phyloP scores from a whole-genome alignment of 2,329 filamentous ascomycete species.

The Dendrostoma leiphaemia region DNA sequence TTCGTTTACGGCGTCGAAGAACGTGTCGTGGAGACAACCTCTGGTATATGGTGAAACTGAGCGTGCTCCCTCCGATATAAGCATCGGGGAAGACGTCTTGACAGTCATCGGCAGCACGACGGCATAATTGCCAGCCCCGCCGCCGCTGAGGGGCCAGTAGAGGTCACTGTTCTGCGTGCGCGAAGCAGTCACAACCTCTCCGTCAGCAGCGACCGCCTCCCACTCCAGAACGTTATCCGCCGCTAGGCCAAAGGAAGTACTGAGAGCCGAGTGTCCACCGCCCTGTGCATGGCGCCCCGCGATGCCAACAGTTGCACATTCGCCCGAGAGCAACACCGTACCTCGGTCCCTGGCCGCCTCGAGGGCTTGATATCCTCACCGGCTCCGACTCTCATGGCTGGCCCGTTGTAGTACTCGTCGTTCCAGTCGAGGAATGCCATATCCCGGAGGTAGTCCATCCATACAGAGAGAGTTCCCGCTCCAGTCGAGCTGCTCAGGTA shows the following conservation, averaged over 20 bases:
- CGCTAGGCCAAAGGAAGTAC: constrained; percentile 46
- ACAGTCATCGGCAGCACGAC: constrained; percentile 29
- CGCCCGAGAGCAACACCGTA: constrained; percentile 27
- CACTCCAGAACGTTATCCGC: constrained; percentile 47
- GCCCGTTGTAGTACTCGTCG: constrained; percentile 34
- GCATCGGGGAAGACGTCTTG: constrained; percentile 21
- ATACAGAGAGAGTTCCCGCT: constrained; percentile 39
- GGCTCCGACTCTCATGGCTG: constrained; percentile 54
- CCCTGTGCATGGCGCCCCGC: constrained; percentile 45
- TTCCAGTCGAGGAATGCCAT: background rate
- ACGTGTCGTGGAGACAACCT: constrained; percentile 20
- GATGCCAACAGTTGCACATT: constrained; percentile 43
- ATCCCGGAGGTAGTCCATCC: constrained; percentile 29
- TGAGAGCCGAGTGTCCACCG: constrained; percentile 53
- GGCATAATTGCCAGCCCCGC: constrained; percentile 36
- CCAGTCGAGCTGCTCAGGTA: constrained; percentile 45
- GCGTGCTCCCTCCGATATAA: constrained; percentile 20
- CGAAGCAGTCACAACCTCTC: constrained; percentile 39
- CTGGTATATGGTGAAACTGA: constrained; percentile 20
- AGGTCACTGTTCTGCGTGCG: constrained; percentile 40
- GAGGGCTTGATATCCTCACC: constrained; percentile 51
- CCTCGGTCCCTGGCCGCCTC: constrained; percentile 43
- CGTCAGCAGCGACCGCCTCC: constrained; percentile 45
- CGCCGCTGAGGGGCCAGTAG: constrained; percentile 49
- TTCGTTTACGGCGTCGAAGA: constrained; percentile 22